Evolutionary conservation across 495 filamentous ascomycete genomes (phyloP).

Genomic region (Parachaetomium inaequale): DNA sequence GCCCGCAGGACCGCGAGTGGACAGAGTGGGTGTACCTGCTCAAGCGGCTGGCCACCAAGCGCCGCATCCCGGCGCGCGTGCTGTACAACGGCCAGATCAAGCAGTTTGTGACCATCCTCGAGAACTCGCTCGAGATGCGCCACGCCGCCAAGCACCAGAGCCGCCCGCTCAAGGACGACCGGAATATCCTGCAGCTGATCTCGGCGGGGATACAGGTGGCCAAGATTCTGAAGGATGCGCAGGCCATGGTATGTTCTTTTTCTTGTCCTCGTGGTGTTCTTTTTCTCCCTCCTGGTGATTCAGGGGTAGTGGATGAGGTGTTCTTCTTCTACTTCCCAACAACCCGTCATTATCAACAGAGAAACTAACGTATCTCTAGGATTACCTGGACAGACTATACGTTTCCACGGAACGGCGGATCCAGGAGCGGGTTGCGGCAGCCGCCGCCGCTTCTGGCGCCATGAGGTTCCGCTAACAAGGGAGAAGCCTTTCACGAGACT

Average conservation of each 20-base stretch:
- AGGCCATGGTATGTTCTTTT: constrained; percentile 54
- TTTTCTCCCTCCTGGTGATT: not conserved
- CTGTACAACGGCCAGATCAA: constrained; percentile 89
- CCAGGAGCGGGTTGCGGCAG: constrained; percentile 54
- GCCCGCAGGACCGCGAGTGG: constrained; percentile 81
- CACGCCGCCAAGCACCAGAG: constrained; percentile 76
- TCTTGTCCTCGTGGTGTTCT: not conserved
- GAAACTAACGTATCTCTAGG: constrained; percentile 15
- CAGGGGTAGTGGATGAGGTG: no score
- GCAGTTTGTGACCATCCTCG: constrained; percentile 75
- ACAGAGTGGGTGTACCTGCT: constrained; percentile 89
- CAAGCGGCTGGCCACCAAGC: constrained; percentile 79
- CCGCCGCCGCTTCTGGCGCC: constrained; percentile 38
- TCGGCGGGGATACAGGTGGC: constrained; percentile 83
- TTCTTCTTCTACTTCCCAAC: not conserved
- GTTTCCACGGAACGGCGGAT: constrained; percentile 70
- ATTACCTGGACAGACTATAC: constrained; percentile 68
- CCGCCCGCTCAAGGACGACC: constrained; percentile 81
- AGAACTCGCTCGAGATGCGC: constrained; percentile 81
- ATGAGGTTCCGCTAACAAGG: constrained; percentile 41
- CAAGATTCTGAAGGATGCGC: constrained; percentile 77
- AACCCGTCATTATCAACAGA: not conserved
- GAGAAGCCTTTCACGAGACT: not conserved
- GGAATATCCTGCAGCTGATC: constrained; percentile 82
- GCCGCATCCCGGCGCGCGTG: constrained; percentile 75